Base-by-base conservation (phyloP, 768 basidiomycete genomes). In the Suillus fuscotomentosus region DNA sequence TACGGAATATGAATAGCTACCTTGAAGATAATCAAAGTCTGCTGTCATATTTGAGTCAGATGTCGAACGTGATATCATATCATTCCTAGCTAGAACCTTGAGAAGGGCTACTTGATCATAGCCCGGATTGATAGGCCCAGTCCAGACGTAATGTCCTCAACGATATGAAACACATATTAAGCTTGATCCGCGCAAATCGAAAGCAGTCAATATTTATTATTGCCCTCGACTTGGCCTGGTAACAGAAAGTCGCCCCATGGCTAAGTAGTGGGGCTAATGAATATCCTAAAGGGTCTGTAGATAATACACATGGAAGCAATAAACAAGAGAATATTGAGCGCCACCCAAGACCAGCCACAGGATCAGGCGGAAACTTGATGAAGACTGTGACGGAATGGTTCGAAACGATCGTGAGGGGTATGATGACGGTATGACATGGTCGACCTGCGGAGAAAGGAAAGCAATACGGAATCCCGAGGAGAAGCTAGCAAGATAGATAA, bases 361-460 rank as follows among this genome's bases (percentile, higher is more conserved):
- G 60, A 36, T 42, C 34, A 36, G 63, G 45, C 42, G 43, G 63
- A 43, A 63, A 42, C 60, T 61, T 63, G 60, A 61, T 63, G 57
- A 60, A n/a, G 61, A 63, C 50, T 41, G 61, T 63, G 66, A 57
- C 64, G 68, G 67, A 47, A 62, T 48, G 62, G 62, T 63, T 43
- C 22, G 41, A 72, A 75, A 74, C 60, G 76, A 75, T 71, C 54
- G 74, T 75, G 59, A 62, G 56, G 73, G 72, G 69, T 75, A 77
- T 75, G 64, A 61, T 41, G 66, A 31, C 43, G 60, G 60, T 43
- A 67, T 60, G 69, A 74, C 75, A 72, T 77, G 60, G 61, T 72
- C 74, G 73, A 62, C 74, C 72, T 67, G 75, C 72, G 70, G 51
- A 63, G 47, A 45, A 15, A 60, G 67, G 67, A 75, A 70, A 75